phyloP scores from a whole-genome alignment of 371 early-diverging fungal genomes.

The Rhizopus delemar region DNA sequence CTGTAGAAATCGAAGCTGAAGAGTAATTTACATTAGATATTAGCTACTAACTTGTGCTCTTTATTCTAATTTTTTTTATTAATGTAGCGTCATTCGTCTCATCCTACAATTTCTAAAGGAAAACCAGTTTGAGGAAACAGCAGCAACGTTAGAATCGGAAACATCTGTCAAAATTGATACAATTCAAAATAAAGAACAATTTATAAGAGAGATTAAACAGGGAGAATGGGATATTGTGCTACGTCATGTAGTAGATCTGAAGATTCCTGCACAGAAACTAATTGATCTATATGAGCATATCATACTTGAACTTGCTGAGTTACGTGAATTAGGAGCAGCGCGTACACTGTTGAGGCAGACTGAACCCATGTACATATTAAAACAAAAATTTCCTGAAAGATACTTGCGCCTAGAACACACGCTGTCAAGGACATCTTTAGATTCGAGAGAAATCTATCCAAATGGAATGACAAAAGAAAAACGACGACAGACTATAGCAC shows the following conservation, averaged over 20 bases:
- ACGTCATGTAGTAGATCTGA: constrained; percentile 65
- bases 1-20: constrained; percentile 33
- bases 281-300: constrained; percentile 91
- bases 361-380: constrained; percentile 78
- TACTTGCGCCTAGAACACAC: constrained; percentile 79
- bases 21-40: constrained; percentile 14
- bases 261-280: constrained; percentile 69
- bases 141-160: constrained; percentile 83
- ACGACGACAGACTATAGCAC: constrained; percentile 72
- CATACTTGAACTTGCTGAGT: constrained; percentile 70
- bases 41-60: too few species aligned
- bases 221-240: constrained; percentile 92
- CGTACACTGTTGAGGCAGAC: constrained; percentile 84
- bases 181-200: constrained; percentile 76
- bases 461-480: constrained; percentile 66
- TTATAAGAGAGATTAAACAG: constrained; percentile 71
- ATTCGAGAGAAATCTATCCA: constrained; percentile 61
- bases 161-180: constrained; percentile 81
- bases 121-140: constrained; percentile 75
- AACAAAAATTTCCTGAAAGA: constrained; percentile 71
- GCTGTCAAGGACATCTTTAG: constrained; percentile 68
- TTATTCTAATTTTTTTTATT: background rate
- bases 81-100: constrained; percentile 46
- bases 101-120: constrained; percentile 92
- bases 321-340: constrained; percentile 83